These are phyloP conservation scores for Coffea canephora DNA, from an alignment of 257 asterid genomes.

Conservation along the genomic window DNA sequence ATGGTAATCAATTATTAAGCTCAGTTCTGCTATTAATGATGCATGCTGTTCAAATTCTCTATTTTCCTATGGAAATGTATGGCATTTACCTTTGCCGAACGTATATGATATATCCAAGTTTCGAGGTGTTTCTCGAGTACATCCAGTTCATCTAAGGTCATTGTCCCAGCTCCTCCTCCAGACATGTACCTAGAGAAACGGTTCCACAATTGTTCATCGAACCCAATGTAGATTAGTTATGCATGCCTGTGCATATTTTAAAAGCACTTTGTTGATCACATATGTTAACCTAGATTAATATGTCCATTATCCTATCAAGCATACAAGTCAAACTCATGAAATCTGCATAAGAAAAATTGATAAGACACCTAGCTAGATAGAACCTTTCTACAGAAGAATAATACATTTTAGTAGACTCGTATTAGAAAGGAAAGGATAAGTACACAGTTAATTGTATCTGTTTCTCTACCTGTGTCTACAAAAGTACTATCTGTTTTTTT, in stretches of 20 bases:
- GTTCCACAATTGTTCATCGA: not conserved
- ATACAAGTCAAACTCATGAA: too few relatives aligned
- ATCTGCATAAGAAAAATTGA: too few relatives aligned
- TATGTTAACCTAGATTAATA: too few relatives aligned
- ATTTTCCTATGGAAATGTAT: not conserved
- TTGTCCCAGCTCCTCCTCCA: slow-evolving; percentile 77
- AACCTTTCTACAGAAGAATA: not conserved
- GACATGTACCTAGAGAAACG: slow-evolving; percentile 47
- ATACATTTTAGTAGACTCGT: not conserved
- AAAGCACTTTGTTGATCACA: too few relatives aligned
- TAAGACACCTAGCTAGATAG: too few relatives aligned
- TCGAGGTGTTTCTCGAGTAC: slow-evolving; percentile 79
- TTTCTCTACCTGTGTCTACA: too few relatives aligned
- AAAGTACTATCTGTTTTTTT: too few relatives aligned
- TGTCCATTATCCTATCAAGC: too few relatives aligned
- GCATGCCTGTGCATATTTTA: not conserved
- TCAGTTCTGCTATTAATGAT: not conserved
- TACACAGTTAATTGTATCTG: too few relatives aligned
- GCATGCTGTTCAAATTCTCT: not conserved
- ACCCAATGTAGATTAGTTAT: not conserved
- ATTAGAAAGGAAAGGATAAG: not conserved
- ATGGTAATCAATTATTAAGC: not conserved
- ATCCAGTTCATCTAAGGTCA: slow-evolving; percentile 58
- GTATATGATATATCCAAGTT: slow-evolving; percentile 67
- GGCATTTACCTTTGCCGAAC: slow-evolving; percentile 72